Percentiles rank a stretch among this genome's conserved stretches.
phyloP scores from a whole-genome alignment of 2,329 filamentous ascomycete genomes.

The Penicillium expansum region DNA sequence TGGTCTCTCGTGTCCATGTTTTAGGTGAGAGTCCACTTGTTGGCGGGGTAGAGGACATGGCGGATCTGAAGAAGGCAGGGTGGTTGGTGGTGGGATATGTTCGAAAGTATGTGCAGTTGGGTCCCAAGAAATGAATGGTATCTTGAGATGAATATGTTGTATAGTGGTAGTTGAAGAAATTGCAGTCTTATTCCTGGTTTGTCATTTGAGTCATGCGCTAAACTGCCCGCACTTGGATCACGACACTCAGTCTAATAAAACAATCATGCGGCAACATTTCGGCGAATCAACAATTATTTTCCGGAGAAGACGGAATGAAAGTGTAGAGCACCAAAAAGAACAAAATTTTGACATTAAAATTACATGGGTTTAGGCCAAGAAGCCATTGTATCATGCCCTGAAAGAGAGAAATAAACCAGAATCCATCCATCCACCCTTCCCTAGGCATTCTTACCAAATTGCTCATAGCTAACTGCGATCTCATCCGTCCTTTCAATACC shows the following conservation, averaged over 20 bases:
- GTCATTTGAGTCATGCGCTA: background rate
- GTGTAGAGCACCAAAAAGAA: too few relatives aligned
- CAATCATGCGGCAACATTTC: background rate
- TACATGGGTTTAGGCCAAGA: too few relatives aligned
- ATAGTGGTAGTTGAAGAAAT: background rate
- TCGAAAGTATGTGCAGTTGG: background rate
- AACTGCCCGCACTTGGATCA: background rate
- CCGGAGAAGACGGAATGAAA: too few relatives aligned
- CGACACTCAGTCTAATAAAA: background rate
- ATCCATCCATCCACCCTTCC: too few relatives aligned
- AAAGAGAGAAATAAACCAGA: too few relatives aligned
- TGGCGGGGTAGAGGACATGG: slow-evolving; percentile 19
- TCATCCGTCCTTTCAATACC: too few relatives aligned
- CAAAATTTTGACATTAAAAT: too few relatives aligned
- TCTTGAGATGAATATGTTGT: background rate
- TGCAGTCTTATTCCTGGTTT: background rate
- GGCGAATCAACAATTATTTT: too few relatives aligned
- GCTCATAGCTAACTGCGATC: too few relatives aligned
- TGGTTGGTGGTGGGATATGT: background rate
- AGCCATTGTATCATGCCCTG: too few relatives aligned
- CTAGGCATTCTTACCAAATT: too few relatives aligned
- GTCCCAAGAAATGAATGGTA: background rate
- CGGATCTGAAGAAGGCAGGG: background rate
- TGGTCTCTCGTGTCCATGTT: slow-evolving; percentile 18
- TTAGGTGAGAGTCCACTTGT: slow-evolving; percentile 10